Percentiles rank a stretch among this genome's conserved stretches.
These are phyloP conservation scores for Geotrichum citri-aurantii DNA, from an alignment of 1,139 yeast genomes.

Conservation along the genomic window DNA sequence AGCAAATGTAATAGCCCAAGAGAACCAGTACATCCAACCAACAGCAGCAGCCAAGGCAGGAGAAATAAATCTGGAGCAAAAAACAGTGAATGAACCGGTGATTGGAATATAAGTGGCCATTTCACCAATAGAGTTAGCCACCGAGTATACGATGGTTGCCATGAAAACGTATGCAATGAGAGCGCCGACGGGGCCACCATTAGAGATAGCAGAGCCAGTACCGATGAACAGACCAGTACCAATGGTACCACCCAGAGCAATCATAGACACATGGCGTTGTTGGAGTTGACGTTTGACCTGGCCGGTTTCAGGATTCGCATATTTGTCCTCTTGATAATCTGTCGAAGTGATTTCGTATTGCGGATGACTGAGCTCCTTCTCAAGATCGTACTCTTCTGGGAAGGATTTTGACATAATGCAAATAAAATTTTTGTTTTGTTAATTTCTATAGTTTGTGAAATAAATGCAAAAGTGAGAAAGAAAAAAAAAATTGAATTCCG, in stretches of 20 bases:
- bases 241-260: constrained; percentile 49
- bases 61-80: constrained; percentile 54
- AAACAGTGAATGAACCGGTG: constrained; percentile 59
- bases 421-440: no score
- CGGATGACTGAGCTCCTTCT: not conserved
- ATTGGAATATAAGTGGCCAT: constrained; percentile 58
- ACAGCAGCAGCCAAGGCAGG: constrained; percentile 61
- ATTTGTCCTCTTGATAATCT: not conserved
- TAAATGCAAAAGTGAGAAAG: not conserved
- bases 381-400: not conserved
- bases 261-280: constrained; percentile 45
- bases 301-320: constrained; percentile 3
- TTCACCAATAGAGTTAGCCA: constrained; percentile 58
- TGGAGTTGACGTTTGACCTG: constrained; percentile 37
- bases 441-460: not conserved
- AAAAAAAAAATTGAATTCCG: not conserved
- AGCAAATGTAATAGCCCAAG: constrained; percentile 59
- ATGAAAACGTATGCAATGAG: constrained; percentile 50
- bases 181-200: constrained; percentile 67
- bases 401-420: not conserved
- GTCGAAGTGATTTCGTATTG: not conserved
- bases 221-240: constrained; percentile 56
- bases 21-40: constrained; percentile 58
- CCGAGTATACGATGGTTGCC: constrained; percentile 49
- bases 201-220: constrained; percentile 53